Conservation (phyloP, 768 basidiomycete species). For the Agrocybe pediades region DNA sequence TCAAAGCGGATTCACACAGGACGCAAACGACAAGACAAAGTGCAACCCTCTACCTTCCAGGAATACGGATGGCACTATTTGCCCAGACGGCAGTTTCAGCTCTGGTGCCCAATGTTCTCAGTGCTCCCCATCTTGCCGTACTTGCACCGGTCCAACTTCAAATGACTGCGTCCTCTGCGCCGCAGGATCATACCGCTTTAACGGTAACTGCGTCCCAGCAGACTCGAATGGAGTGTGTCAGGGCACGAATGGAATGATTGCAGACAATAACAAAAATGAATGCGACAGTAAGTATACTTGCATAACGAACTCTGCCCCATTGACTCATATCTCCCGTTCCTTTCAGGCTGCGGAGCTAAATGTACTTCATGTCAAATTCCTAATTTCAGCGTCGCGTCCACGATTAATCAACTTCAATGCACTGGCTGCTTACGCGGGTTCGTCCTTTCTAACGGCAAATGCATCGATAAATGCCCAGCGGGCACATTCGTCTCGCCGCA, state of each 20-base stretch:
- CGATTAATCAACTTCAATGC: slow-evolving; percentile 66
- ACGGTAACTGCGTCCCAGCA: slow-evolving; percentile 70
- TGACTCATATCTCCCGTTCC: slow-evolving; percentile 8
- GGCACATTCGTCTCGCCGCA: slow-evolving; percentile 72
- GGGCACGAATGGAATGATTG: slow-evolving; percentile 64
- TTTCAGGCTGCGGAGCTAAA: slow-evolving; percentile 75
- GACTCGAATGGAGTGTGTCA: slow-evolving; percentile 73
- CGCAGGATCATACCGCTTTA: slow-evolving; percentile 58
- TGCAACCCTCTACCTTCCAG: slow-evolving; percentile 58
- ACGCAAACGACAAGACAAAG: slow-evolving; percentile 64
- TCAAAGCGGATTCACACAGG: slow-evolving; percentile 66
- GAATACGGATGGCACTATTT: slow-evolving; percentile 53
- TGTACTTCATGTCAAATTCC: slow-evolving; percentile 80
- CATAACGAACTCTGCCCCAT: not conserved
- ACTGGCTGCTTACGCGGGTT: slow-evolving; percentile 79
- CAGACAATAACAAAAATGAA: slow-evolving; percentile 79
- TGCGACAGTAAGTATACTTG: slow-evolving; percentile 69
- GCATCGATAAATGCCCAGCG: slow-evolving; percentile 69
- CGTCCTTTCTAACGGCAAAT: slow-evolving; percentile 69
- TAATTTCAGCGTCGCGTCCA: slow-evolving; percentile 70
- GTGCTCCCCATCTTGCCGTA: slow-evolving; percentile 69
- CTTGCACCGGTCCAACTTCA: slow-evolving; percentile 69
- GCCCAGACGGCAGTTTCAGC: slow-evolving; percentile 68
- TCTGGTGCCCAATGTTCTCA: slow-evolving; percentile 50
- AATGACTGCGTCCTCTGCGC: slow-evolving; percentile 75